Evolutionary conservation across 2,329 filamentous ascomycete genomes (phyloP), one percentile per base, ranked within the genome.

Genomic region (Aureobasidium namibiae): DNA sequence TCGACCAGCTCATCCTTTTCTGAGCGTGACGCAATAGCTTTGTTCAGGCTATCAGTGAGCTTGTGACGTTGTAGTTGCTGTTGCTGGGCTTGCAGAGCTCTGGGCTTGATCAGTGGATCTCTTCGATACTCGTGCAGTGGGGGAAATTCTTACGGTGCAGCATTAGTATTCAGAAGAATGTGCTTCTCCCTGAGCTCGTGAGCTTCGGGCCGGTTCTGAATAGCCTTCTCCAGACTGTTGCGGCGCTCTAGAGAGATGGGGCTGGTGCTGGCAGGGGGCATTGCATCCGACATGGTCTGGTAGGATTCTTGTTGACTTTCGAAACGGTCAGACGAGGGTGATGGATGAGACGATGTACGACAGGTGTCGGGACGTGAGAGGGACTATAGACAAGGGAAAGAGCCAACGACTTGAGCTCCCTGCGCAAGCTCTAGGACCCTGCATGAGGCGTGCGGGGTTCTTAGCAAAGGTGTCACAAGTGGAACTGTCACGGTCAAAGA

Each of bases 1-100:
- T 94, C 88, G 63, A 96, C 78, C 23, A 96, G 80, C 68, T 90
- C 84, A 36, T 90, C 82, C 60, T 88, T 85, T 23, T 90, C 82
- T 4, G 84, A 83, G 16, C 86, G 75, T 60, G 82, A 79, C 65
- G 83, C 79, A 13, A 89, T 75, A 26, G 82, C 79, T 71, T 85
- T 86, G 73, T 84, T 86, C 63, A 88, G 71, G 63, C 74, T 83
- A 68, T 88, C 84, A 11, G 80, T 79, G 16, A 81, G 80, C 60
- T 80, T 78, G 69, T 87, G 84, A 63, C 84, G 82, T 66, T 86
- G 84, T 42, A 89, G 80, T 64, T 87, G 84, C 45, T 80, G 78
- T 54, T 80, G 79, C 59, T 77, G 76, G 16, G 82, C 79, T 73
- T 88, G 86, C 36, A 89, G 76, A 26, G 84, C 78, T n/a, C 59